A percentile compares a stretch with the other conserved stretches of the same genome.
These are phyloP conservation scores for Tolypocladium tundrense DNA, from an alignment of 2,329 filamentous ascomycete species.

Conservation along the genomic window DNA sequence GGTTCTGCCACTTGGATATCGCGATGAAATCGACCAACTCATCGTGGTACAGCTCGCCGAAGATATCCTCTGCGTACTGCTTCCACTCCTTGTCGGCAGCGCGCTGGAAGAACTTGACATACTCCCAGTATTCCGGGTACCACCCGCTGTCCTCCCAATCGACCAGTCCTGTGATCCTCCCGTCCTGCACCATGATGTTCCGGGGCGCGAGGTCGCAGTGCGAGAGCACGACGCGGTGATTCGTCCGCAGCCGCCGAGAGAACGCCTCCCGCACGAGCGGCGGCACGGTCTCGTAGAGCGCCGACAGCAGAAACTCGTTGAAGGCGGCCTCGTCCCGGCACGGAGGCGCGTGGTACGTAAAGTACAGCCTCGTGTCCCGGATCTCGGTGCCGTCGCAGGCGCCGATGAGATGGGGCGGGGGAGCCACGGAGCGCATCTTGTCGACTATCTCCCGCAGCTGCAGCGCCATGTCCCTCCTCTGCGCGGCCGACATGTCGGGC, in stretches of 20 bases:
- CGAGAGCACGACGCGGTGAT: conserved; percentile 31
- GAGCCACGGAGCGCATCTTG: conserved; percentile 13
- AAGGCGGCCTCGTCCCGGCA: conserved; percentile 13
- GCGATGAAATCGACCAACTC: conserved; percentile 15
- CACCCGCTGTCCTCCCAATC: conserved; percentile 38
- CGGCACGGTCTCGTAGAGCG: conserved; percentile 8
- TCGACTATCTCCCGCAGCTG: conserved; percentile 15
- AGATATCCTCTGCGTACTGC: conserved; percentile 13
- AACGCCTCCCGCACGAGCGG: conserved; percentile 11
- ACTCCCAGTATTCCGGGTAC: conserved; percentile 34
- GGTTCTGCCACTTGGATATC: conserved; percentile 12
- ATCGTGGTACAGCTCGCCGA: conserved; percentile 12
- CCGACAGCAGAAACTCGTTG: conserved; percentile 13
- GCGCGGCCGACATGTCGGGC: conserved; percentile 9
- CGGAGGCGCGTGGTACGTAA: conserved; percentile 9
- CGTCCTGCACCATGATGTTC: conserved; percentile 31
- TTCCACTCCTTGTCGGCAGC: conserved; percentile 11
- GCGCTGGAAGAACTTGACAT: conserved; percentile 20
- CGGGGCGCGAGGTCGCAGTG: conserved; percentile 37
- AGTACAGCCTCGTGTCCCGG: conserved; percentile 12
- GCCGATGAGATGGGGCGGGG: conserved; percentile 13
- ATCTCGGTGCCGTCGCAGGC: conserved; percentile 15
- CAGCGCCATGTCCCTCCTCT: conserved; percentile 11
- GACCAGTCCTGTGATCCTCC: conserved; percentile 28
- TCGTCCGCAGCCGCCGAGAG: conserved; percentile 9